Evolutionary conservation across 2,329 filamentous ascomycete genomes (phyloP).

Genomic region (Fonsecaea erecta): DNA sequence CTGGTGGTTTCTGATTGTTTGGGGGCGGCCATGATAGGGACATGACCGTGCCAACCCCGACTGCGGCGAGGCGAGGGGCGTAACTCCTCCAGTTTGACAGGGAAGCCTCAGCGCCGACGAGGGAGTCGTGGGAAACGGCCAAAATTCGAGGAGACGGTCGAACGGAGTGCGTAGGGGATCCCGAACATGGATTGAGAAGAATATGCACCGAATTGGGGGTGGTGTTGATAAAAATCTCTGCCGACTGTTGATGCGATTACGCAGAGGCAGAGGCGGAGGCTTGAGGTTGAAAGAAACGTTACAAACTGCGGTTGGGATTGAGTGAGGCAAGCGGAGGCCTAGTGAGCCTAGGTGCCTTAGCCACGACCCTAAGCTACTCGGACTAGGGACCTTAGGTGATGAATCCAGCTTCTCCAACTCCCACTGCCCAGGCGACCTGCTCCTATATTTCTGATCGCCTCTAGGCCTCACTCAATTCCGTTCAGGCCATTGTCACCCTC

Average conservation of each 20-base stretch:
- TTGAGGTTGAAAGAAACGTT: slow-evolving; percentile 35
- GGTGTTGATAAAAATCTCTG: slow-evolving; percentile 32
- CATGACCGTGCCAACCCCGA: slow-evolving; percentile 58
- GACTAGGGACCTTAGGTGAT: neutral
- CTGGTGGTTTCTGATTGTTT: slow-evolving; percentile 59
- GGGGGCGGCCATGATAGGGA: slow-evolving; percentile 70
- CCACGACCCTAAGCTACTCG: neutral
- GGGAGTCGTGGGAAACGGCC: slow-evolving; percentile 16
- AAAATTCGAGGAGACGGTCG: slow-evolving; percentile 6
- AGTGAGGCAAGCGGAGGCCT: neutral
- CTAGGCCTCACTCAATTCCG: slow-evolving; percentile 1
- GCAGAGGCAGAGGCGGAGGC: slow-evolving; percentile 31
- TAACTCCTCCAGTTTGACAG: slow-evolving; percentile 51
- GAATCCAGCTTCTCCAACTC: neutral
- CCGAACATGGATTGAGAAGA: neutral
- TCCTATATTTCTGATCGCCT: neutral
- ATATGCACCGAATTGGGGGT: slow-evolving; percentile 18
- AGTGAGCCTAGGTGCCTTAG: neutral
- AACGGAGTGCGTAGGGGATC: slow-evolving; percentile 18
- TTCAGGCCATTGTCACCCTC: neutral
- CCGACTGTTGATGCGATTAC: slow-evolving; percentile 24
- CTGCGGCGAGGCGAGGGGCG: slow-evolving; percentile 50
- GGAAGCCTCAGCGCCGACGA: slow-evolving; percentile 34
- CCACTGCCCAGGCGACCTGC: slow-evolving; percentile 4
- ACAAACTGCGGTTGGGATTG: slow-evolving; percentile 6